A percentile compares a stretch with the other conserved stretches of the same genome.
phyloP scores from a whole-genome alignment of 1,284 basidiomycete species.

The Flammula alnicola region DNA sequence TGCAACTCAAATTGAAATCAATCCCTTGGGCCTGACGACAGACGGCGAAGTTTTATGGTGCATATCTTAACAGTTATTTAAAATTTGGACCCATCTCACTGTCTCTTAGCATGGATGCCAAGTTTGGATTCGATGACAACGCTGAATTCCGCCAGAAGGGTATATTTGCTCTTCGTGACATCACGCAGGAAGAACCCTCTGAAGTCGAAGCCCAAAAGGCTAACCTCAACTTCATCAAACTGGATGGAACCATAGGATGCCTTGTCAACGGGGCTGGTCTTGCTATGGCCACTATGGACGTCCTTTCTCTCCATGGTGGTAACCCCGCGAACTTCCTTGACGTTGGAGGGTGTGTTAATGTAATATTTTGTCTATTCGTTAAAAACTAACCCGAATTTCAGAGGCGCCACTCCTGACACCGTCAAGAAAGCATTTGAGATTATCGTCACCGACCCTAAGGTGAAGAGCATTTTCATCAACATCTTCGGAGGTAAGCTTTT shows the following conservation, averaged over 20 bases:
- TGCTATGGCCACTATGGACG: slow-evolving; percentile 99
- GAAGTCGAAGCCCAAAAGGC: slow-evolving; percentile 96
- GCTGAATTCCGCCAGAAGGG: slow-evolving; percentile 97
- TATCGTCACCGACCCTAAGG: slow-evolving; percentile 86
- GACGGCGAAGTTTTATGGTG: slow-evolving; percentile 96
- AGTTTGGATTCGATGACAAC: slow-evolving; percentile 99
- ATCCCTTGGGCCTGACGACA: slow-evolving; percentile 94
- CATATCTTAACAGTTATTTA: slow-evolving; percentile 27
- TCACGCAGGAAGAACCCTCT: slow-evolving; percentile 94
- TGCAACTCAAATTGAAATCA: slow-evolving; percentile 99
- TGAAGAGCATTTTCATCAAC: slow-evolving; percentile 99
- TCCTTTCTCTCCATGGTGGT: slow-evolving; percentile 92
- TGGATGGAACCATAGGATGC: slow-evolving; percentile 97
- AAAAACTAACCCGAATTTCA: slow-evolving; percentile 34
- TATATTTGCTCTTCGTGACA: slow-evolving; percentile 89
- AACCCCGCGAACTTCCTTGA: slow-evolving; percentile 99
- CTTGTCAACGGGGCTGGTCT: slow-evolving; percentile 98
- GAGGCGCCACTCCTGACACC: slow-evolving; percentile 96
- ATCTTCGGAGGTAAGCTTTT: slow-evolving; percentile 76
- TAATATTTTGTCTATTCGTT: slow-evolving; percentile 10
- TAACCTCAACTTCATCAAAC: slow-evolving; percentile 98
- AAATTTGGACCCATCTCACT: slow-evolving; percentile 11
- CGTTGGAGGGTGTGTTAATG: slow-evolving; percentile 80
- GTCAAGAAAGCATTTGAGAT: slow-evolving; percentile 99
- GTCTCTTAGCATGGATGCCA: slow-evolving; percentile 92